A percentile compares a stretch with the other conserved stretches of the same genome.
These are phyloP conservation scores for Panaeolus cyanescens DNA, from an alignment of 768 basidiomycete species.

Conservation along the genomic window DNA sequence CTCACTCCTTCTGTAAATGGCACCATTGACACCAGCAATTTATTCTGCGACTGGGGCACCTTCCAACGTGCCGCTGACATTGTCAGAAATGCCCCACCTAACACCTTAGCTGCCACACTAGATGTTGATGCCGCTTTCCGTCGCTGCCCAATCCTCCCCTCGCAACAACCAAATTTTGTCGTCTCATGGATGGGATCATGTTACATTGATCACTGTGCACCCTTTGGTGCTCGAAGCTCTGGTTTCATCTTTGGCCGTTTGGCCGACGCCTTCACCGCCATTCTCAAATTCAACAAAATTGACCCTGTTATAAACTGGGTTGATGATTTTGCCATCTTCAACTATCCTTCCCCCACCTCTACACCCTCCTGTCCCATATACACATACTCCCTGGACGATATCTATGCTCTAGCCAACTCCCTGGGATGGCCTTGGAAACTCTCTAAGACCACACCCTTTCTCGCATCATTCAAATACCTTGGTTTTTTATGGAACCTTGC, in stretches of 20 bases:
- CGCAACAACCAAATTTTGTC: conserved; percentile 22
- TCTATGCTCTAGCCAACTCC: conserved; percentile 19
- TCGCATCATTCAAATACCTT: conserved; percentile 30
- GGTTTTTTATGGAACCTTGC: conserved; percentile 38
- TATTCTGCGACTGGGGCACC: conserved; percentile 25
- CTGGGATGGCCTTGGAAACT: conserved; percentile 39
- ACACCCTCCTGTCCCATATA: conserved; percentile 2
- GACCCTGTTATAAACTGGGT: conserved; percentile 33
- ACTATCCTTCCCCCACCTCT: conserved; percentile 13
- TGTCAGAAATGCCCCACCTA: conserved; percentile 26
- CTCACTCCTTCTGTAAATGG: conserved; percentile 28
- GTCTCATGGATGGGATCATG: conserved; percentile 19
- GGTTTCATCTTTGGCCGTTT: conserved; percentile 29
- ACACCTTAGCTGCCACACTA: conserved; percentile 35
- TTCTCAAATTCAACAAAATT: conserved; percentile 17
- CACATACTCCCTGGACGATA: conserved; percentile 20
- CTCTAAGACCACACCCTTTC: conserved; percentile 28
- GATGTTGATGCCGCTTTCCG: conserved; percentile 40
- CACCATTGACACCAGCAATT: conserved; percentile 27
- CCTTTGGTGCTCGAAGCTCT: conserved; percentile 28
- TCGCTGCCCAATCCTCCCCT: conserved; percentile 31
- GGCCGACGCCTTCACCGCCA: conserved; percentile 28
- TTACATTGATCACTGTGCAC: conserved; percentile 27
- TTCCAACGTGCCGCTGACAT: conserved; percentile 11
- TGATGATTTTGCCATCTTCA: conserved; percentile 35